A percentile compares a stretch with the other conserved stretches of the same genome.
Conservation (phyloP, 2,329 filamentous ascomycete species). For the Colletotrichum nymphaeae region DNA sequence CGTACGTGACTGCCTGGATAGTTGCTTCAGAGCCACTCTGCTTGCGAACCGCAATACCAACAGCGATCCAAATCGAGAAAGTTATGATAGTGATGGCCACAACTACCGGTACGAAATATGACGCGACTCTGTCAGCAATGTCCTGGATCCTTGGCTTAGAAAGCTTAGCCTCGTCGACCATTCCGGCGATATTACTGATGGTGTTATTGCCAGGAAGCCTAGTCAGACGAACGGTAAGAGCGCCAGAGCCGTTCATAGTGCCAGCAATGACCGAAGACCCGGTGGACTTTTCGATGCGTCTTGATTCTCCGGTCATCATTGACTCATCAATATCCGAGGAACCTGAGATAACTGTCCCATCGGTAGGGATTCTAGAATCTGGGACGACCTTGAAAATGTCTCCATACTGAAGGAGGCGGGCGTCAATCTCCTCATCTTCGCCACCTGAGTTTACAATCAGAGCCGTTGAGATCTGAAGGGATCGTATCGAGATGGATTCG, state of each 20-base stretch:
- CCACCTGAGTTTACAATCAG: constrained; percentile 56
- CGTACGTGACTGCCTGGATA: constrained; percentile 74
- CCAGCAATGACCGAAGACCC: constrained; percentile 73
- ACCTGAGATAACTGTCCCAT: constrained; percentile 74
- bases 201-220: constrained; percentile 78
- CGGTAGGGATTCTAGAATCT: constrained; percentile 71
- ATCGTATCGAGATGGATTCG: constrained; percentile 65
- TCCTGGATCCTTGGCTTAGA: constrained; percentile 77
- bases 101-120: constrained; percentile 76
- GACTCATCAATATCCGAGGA: constrained; percentile 79
- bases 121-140: constrained; percentile 74
- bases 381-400: constrained; percentile 74
- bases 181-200: constrained; percentile 72
- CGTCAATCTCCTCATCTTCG: constrained; percentile 67
- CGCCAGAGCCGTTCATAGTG: constrained; percentile 74
- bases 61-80: constrained; percentile 74
- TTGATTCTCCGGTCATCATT: constrained; percentile 80
- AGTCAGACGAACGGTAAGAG: constrained; percentile 67
- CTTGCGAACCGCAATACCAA: constrained; percentile 58
- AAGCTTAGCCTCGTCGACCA: constrained; percentile 78
- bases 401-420: constrained; percentile 75
- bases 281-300: constrained; percentile 67
- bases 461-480: constrained; percentile 69
- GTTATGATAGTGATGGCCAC: constrained; percentile 67
- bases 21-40: constrained; percentile 60